Conservation (phyloP, 306 rosid species). For the Quercus engelmannii region DNA sequence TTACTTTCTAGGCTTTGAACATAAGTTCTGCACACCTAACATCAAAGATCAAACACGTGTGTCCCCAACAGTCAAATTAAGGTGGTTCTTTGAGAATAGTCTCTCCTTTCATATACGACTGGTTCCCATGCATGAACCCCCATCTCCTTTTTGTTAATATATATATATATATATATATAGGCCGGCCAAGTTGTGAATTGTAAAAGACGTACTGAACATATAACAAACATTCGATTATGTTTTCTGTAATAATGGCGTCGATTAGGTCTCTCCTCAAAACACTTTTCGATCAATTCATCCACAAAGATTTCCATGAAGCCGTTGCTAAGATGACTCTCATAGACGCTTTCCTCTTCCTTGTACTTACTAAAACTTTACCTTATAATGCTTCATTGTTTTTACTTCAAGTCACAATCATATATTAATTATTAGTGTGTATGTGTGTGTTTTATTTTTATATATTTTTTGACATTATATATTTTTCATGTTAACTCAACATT, state of each 20-base stretch:
- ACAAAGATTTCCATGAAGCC: slow-evolving; percentile 40
- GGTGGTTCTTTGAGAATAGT: too few species aligned
- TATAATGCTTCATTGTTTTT: neutral
- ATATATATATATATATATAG: neutral
- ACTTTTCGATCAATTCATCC: slow-evolving; percentile 17
- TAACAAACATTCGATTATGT: neutral
- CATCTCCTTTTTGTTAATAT: too few species aligned
- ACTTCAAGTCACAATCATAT: neutral
- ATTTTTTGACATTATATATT: neutral
- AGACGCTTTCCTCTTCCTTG: slow-evolving; percentile 38
- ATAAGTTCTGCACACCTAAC: too few species aligned
- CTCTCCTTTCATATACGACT: too few species aligned
- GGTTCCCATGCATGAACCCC: too few species aligned
- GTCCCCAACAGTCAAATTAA: too few species aligned
- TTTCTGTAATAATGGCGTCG: neutral
- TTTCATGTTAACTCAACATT: too few species aligned
- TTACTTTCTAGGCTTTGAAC: too few species aligned
- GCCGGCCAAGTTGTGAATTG: neutral
- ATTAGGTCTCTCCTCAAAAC: neutral
- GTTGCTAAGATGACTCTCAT: slow-evolving; percentile 42
- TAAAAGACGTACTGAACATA: neutral
- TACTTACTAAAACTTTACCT: neutral
- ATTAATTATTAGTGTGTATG: too few species aligned
- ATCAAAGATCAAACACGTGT: too few species aligned
- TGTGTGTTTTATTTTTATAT: neutral